phyloP scores from a whole-genome alignment of 2,329 filamentous ascomycete genomes.

The Epichloe aotearoae region DNA sequence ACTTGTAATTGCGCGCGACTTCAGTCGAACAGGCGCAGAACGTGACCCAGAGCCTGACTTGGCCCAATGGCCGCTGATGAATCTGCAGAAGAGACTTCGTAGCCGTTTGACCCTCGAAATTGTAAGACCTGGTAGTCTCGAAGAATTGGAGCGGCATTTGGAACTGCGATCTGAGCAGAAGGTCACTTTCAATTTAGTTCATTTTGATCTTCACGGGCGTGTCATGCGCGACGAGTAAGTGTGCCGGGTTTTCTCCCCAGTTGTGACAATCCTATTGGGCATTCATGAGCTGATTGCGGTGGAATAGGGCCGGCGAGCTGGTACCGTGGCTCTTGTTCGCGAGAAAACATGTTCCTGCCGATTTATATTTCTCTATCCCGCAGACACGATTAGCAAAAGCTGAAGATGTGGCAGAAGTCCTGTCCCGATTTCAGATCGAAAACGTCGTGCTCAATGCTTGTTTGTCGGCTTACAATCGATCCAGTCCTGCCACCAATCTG shows the following conservation, averaged over 20 bases:
- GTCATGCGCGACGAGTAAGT: constrained; percentile 15
- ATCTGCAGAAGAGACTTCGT: constrained; percentile 14
- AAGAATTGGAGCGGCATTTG: constrained; percentile 14
- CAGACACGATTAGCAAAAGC: constrained; percentile 13
- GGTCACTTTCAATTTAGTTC: constrained; percentile 14
- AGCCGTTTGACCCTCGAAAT: constrained; percentile 14
- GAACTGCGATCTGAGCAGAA: constrained; percentile 10
- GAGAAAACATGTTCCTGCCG: constrained; percentile 7
- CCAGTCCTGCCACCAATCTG: constrained; percentile 12
- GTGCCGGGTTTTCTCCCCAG: background rate
- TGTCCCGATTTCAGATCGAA: constrained; percentile 13
- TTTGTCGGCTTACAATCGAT: constrained; percentile 16
- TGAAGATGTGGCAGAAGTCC: constrained; percentile 11
- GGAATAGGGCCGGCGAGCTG: constrained; percentile 9
- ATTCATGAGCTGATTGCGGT: background rate
- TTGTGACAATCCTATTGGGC: background rate
- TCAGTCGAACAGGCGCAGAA: constrained; percentile 12
- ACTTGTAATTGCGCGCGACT: constrained; percentile 16
- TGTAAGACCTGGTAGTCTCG: constrained; percentile 13
- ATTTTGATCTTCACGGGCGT: constrained; percentile 17
- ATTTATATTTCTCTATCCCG: constrained; percentile 10
- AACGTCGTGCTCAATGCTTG: constrained; percentile 18
- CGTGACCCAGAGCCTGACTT: constrained; percentile 17
- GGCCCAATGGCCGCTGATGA: constrained; percentile 18
- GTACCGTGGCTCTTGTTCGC: constrained; percentile 16